phyloP scores from a whole-genome alignment of 2,329 filamentous ascomycete species.

The Trichoderma koningiopsis region DNA sequence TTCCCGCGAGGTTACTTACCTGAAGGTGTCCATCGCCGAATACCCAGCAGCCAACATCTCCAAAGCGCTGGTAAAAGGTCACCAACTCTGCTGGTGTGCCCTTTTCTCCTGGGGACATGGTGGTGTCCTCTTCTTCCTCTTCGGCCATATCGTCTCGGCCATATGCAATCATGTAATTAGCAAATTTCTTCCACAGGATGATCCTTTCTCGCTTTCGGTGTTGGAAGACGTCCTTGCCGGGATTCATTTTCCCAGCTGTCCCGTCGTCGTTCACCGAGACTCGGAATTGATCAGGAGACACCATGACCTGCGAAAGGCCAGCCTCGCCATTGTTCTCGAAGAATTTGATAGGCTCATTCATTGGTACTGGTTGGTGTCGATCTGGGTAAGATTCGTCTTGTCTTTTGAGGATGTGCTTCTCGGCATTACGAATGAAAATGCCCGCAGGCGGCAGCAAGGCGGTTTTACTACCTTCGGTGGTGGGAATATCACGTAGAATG shows the following conservation, averaged over 20 bases:
- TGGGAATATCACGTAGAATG: slow-evolving; percentile 60
- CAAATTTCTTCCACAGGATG: slow-evolving; percentile 72
- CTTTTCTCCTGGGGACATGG: slow-evolving; percentile 43
- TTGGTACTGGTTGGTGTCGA: slow-evolving; percentile 64
- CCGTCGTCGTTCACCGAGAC: slow-evolving; percentile 59
- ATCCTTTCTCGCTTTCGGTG: slow-evolving; percentile 67
- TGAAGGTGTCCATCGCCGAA: slow-evolving; percentile 80
- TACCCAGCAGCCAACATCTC: slow-evolving; percentile 79
- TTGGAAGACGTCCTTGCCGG: slow-evolving; percentile 66
- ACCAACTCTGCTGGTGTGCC: slow-evolving; percentile 59
- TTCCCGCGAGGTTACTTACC: slow-evolving; percentile 44
- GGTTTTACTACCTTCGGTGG: slow-evolving; percentile 51
- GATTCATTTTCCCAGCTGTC: slow-evolving; percentile 61
- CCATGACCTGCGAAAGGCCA: slow-evolving; percentile 64
- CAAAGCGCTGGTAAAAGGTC: slow-evolving; percentile 79
- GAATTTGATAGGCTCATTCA: slow-evolving; percentile 66
- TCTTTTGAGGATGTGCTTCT: slow-evolving; percentile 67
- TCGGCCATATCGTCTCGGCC: slow-evolving; percentile 68
- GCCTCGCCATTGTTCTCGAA: slow-evolving; percentile 70
- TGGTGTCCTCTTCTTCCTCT: slow-evolving; percentile 46
- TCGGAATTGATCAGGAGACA: slow-evolving; percentile 64
- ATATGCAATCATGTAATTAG: slow-evolving; percentile 74
- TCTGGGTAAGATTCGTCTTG: slow-evolving; percentile 58
- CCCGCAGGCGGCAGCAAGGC: slow-evolving; percentile 68
- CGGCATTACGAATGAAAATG: slow-evolving; percentile 70